Conservation (phyloP, 192 early-diverging fungal species). For the Umbelopsis isabellina region DNA sequence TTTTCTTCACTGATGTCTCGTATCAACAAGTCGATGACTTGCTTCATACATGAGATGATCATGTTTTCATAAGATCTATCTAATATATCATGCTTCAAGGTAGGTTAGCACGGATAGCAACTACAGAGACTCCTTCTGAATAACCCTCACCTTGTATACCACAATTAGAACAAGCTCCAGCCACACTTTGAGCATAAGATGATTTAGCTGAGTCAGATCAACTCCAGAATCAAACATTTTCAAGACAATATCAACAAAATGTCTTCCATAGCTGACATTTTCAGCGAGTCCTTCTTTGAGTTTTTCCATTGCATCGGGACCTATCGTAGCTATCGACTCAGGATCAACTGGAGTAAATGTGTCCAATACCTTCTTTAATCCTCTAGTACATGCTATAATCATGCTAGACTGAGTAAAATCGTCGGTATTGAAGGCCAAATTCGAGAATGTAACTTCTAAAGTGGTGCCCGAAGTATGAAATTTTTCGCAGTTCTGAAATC, state of each 20-base stretch:
- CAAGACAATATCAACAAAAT: conserved; percentile 58
- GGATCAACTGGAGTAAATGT: conserved; percentile 41
- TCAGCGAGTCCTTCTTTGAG: conserved; percentile 30
- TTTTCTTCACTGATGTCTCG: conserved; percentile 58
- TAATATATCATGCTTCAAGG: conserved; percentile 44
- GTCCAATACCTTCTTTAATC: conserved; percentile 49
- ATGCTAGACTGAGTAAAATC: conserved; percentile 39
- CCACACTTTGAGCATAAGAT: conserved; percentile 55
- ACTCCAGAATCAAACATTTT: conserved; percentile 55
- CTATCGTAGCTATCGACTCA: conserved; percentile 34
- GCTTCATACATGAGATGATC: conserved; percentile 42
- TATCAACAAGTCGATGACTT: conserved; percentile 43
- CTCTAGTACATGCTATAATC: conserved; percentile 38
- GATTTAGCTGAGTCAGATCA: conserved; percentile 47
- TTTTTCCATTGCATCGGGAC: conserved; percentile 27
- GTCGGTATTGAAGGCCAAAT: conserved; percentile 42
- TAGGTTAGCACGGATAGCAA: neutral
- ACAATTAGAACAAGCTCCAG: conserved; percentile 59
- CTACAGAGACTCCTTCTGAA: neutral
- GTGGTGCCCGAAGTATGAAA: conserved; percentile 31
- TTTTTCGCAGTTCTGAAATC: conserved; percentile 51
- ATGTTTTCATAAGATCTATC: conserved; percentile 41
- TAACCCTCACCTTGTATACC: conserved; percentile 54
- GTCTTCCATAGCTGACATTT: conserved; percentile 44
- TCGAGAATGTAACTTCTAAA: conserved; percentile 46